Evolutionary conservation across 768 basidiomycete species (phyloP).

Genomic region (Naganishia vishniacii): DNA sequence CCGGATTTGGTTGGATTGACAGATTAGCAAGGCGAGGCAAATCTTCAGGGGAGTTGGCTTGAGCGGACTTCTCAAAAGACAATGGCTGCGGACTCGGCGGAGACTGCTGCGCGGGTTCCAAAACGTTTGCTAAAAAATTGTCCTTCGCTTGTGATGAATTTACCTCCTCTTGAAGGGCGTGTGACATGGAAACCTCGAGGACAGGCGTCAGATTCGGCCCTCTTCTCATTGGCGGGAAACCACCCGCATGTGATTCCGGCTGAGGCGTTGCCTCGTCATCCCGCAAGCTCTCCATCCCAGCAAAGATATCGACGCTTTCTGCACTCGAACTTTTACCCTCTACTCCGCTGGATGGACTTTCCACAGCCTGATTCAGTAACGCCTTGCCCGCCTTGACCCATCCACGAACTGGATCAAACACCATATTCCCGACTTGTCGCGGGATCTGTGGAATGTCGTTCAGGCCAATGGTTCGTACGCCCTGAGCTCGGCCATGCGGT

Average conservation of each 20-base stretch:
- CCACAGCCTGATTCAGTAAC: neutral
- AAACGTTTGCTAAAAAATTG: too few relatives aligned
- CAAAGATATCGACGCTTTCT: slow-evolving; percentile 66
- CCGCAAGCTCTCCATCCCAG: slow-evolving; percentile 78
- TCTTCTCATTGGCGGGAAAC: neutral
- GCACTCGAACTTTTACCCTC: slow-evolving; percentile 31
- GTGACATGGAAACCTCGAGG: slow-evolving; percentile 4
- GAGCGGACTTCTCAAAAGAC: too few relatives aligned
- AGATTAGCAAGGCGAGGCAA: too few relatives aligned
- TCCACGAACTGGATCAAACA: slow-evolving; percentile 60
- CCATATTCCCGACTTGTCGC: slow-evolving; percentile 77
- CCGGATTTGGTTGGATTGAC: too few relatives aligned
- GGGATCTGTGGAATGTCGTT: slow-evolving; percentile 65
- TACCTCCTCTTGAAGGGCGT: neutral
- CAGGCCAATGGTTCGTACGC: slow-evolving; percentile 67
- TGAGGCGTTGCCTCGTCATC: slow-evolving; percentile 52
- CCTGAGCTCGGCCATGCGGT: slow-evolving; percentile 10
- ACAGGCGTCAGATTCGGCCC: slow-evolving; percentile 3
- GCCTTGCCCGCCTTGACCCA: slow-evolving; percentile 13
- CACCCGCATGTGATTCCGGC: neutral
- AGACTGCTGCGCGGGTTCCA: too few relatives aligned
- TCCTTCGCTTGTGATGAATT: neutral
- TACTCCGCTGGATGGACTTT: neutral
- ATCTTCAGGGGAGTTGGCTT: too few relatives aligned
- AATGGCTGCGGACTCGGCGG: too few relatives aligned